Base-by-base conservation (phyloP, 1,284 basidiomycete genomes). In the Trichosporon faecale region DNA sequence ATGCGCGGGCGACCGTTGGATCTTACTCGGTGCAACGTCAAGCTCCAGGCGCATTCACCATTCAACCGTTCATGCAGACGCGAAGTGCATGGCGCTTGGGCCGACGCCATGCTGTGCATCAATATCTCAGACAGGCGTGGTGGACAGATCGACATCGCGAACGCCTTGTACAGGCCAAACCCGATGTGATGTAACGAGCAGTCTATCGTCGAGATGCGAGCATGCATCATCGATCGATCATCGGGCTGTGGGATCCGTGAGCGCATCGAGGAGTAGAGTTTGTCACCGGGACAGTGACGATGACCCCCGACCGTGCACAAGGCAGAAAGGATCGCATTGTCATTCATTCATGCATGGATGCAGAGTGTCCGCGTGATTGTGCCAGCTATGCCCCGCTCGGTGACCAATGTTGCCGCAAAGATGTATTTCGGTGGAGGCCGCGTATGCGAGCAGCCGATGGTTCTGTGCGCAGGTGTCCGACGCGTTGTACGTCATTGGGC, bases 401-500 rank as follows among this genome's bases (percentile, higher is more conserved):
- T 49, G 46, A 49, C 46, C 55, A 60, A 60, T 7, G 57, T 31
- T 31, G 49, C 49, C 49, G 49, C 49, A 23, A 23, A 23, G 49
- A 12, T 52, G 49, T 9, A 23, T 52, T 52, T 52, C 21, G 49
- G 49, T 31, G 57, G 57, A 61, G 57, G 57, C 57, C 29, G 57
- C 57, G 57, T 61, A 61, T 61, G 57, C 57, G 57, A 61, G 29
- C 57, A 61, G 57, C 57, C 57, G 57, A 52, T 12, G 44, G 16
- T 21, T 21, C 49, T 52, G 23, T 25, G 23, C 49, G 21, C 49
- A 4, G 18, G 18, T n/a, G 40, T 44, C 40, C 18, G 40, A 52
- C 49, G 49, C 21, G 49, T 3, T 23, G 49, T 52, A 52, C 49
- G 49, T 52, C 49, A 52, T 52, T 25, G 49, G 49, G 2, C 49